Evolutionary conservation across 768 basidiomycete genomes (phyloP).

Genomic region (Podaxis rugospora): DNA sequence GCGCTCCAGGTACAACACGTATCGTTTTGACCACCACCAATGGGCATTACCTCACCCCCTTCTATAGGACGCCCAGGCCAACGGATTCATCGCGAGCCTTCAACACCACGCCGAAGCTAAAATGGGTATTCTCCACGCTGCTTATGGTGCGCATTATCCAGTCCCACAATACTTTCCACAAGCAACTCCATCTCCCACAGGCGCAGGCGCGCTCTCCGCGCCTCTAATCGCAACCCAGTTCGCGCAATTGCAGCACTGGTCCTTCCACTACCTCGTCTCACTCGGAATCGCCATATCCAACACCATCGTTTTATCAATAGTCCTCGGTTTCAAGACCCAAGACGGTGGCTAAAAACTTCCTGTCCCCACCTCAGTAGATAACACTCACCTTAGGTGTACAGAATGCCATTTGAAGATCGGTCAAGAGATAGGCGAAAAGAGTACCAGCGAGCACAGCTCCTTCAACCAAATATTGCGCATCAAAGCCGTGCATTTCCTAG

Average conservation of each 20-base stretch:
- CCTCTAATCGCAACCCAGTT: slow-evolving; percentile 85
- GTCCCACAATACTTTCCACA: neutral
- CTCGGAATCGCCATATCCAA: slow-evolving; percentile 63
- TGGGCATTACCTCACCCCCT: neutral
- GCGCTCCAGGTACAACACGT: slow-evolving; percentile 37
- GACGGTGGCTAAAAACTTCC: slow-evolving; percentile 41
- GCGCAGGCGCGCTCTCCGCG: slow-evolving; percentile 59
- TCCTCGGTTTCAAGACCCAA: slow-evolving; percentile 69
- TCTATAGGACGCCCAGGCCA: slow-evolving; percentile 63
- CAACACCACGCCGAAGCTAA: slow-evolving; percentile 53
- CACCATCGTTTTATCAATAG: slow-evolving; percentile 40
- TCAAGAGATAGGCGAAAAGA: slow-evolving; percentile 34
- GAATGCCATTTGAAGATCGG: slow-evolving; percentile 55
- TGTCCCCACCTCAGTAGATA: neutral
- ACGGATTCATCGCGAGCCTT: slow-evolving; percentile 62
- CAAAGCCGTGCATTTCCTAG: slow-evolving; percentile 56
- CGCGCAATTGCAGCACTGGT: slow-evolving; percentile 61
- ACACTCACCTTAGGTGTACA: slow-evolving; percentile 18
- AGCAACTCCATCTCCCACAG: slow-evolving; percentile 26
- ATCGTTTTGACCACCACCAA: neutral
- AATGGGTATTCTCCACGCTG: slow-evolving; percentile 67
- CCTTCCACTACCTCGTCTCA: slow-evolving; percentile 72
- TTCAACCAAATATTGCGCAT: slow-evolving; percentile 46
- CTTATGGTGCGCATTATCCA: slow-evolving; percentile 41
- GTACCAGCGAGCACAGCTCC: slow-evolving; percentile 34